Conservation (phyloP, 768 basidiomycete genomes). For the Botryobasidium botryosum region DNA sequence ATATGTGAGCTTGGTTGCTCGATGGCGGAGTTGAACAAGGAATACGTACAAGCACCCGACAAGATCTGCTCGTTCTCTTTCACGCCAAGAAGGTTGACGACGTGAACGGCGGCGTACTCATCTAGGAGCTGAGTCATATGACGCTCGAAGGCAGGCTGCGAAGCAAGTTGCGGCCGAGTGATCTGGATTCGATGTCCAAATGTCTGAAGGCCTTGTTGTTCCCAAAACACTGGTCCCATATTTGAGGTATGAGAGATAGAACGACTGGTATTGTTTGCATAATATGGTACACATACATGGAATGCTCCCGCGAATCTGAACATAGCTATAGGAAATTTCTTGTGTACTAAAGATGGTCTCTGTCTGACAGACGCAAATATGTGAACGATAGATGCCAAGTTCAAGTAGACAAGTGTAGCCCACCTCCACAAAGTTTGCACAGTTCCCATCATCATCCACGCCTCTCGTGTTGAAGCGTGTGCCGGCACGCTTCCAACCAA, state of each 20-base stretch:
- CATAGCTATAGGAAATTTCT: slow-evolving; percentile 78
- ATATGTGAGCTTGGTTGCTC: too few relatives aligned
- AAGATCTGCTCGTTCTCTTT: slow-evolving; percentile 86
- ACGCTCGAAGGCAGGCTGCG: slow-evolving; percentile 92
- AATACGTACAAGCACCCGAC: slow-evolving; percentile 70
- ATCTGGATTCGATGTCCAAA: slow-evolving; percentile 92
- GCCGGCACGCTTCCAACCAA: slow-evolving; percentile 91
- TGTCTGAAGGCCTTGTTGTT: slow-evolving; percentile 89
- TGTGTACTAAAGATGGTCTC: slow-evolving; percentile 81
- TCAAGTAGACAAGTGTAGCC: slow-evolving; percentile 14
- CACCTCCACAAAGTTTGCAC: slow-evolving; percentile 94
- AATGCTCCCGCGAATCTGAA: slow-evolving; percentile 88
- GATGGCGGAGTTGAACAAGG: too few relatives aligned
- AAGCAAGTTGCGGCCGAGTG: slow-evolving; percentile 75
- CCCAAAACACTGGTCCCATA: slow-evolving; percentile 84
- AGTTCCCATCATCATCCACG: slow-evolving; percentile 87
- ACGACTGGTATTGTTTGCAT: too few relatives aligned
- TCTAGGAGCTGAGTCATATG: slow-evolving; percentile 79
- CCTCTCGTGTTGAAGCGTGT: slow-evolving; percentile 95
- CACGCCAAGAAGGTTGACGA: slow-evolving; percentile 77
- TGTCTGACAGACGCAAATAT: slow-evolving; percentile 44
- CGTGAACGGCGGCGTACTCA: slow-evolving; percentile 72
- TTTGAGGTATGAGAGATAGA: too few relatives aligned
- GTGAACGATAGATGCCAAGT: not conserved
- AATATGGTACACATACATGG: slow-evolving; percentile 80